A percentile compares a stretch with the other conserved stretches of the same genome.
Evolutionary conservation across 495 filamentous ascomycete species (phyloP).

Genomic region (Astrothelium subdiscretum): DNA sequence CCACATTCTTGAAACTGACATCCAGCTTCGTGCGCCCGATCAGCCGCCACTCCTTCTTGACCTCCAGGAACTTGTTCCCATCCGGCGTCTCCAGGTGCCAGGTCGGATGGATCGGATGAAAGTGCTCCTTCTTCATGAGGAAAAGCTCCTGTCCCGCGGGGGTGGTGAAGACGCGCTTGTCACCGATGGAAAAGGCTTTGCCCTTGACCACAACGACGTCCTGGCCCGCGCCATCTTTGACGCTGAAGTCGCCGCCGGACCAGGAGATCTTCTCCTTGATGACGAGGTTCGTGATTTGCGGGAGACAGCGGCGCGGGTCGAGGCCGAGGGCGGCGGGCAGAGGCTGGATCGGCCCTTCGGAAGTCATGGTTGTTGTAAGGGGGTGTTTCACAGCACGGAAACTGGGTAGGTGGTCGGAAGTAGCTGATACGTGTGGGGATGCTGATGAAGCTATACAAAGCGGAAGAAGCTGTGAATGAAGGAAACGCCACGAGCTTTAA

Average conservation of each 20-base stretch:
- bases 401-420: no score
- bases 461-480: no score
- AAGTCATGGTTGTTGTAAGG: background rate
- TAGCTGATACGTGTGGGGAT: no score
- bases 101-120: background rate
- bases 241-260: background rate
- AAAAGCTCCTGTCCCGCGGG: background rate
- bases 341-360: background rate
- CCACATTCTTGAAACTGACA: background rate
- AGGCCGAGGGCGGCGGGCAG: background rate
- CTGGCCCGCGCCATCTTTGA: background rate
- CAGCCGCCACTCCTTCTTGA: background rate
- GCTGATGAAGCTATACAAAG: no score
- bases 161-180: background rate
- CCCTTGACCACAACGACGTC: background rate
- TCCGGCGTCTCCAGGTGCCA: background rate
- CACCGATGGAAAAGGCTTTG: background rate
- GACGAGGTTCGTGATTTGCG: background rate
- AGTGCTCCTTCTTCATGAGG: background rate
- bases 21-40: background rate
- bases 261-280: background rate
- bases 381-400: background rate
- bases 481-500: no score
- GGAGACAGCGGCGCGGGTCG: background rate
- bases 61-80: background rate